Base-by-base conservation (phyloP, 495 filamentous ascomycete genomes). In the Neurospora sp. region DNA sequence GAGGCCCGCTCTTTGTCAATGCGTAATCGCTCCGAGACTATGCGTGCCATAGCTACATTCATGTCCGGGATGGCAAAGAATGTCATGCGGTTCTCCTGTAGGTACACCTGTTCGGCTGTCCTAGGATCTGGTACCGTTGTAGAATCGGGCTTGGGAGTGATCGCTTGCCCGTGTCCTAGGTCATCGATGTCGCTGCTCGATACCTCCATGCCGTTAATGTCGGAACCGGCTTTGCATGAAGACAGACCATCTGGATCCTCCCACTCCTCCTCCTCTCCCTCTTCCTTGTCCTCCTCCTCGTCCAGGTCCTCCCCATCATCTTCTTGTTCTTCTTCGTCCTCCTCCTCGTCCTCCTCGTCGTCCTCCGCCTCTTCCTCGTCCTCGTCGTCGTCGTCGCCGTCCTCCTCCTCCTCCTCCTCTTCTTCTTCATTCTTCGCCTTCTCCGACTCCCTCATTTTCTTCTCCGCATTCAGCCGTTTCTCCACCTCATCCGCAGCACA, bases 401-500 rank as follows among this genome's bases (percentile, higher is more conserved):
- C 9, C 83, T 89, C 11, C 87, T 89, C 74, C 89, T 87, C 1
- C 88, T 88, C 0, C 73, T 89, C 71, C 83, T 87, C 11, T 82
- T 88, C 70, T 78, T 85, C 2, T 85, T 88, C 83, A 81, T 89
- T 14, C 83, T 89, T 7, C 76, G 12, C 39, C 12, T 41, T 89
- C 1, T 89, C 85, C 86, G 87, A 87, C 2, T 85, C 6, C 41
- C 16, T 85, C 6, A 87, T 16, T 41, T 89, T 69, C 87, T 89
- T 74, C 85, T 89, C 76, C 89, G 89, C 74, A 81, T 88, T 88
- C 39, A 78, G 79, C 76, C 48, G 70, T 44, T 46, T 37, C 48
- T 42, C 40, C 40, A 42, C 2, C 14, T 18, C 5, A 16, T 16
- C 40, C 40, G 5, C 3, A 42, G 7, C 5, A 6, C 4, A 0